Conservation (phyloP, 2,329 filamentous ascomycete genomes). For the Coleophoma eucalyptorum region DNA sequence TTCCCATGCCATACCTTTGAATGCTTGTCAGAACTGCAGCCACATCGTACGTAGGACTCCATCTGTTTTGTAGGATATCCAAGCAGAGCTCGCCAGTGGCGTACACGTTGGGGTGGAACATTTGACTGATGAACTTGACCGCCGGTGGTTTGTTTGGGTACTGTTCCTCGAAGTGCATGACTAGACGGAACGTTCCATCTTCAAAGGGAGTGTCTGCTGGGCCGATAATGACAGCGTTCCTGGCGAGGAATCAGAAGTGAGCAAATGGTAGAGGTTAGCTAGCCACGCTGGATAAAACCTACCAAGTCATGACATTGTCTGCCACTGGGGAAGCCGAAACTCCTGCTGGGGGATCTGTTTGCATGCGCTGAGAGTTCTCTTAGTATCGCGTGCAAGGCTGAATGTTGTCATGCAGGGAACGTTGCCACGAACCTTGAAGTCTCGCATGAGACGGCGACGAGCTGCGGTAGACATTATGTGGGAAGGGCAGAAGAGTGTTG, state of each 20-base stretch:
- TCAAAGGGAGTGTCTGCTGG: slow-evolving; percentile 97
- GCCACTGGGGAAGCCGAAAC: slow-evolving; percentile 95
- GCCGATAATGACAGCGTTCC: slow-evolving; percentile 98
- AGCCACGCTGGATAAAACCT: slow-evolving; percentile 18
- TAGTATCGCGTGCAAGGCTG: slow-evolving; percentile 14
- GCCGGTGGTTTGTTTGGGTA: slow-evolving; percentile 98
- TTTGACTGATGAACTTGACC: slow-evolving; percentile 97
- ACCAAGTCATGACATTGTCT: slow-evolving; percentile 98
- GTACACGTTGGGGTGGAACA: slow-evolving; percentile 99
- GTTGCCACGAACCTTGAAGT: slow-evolving; percentile 79
- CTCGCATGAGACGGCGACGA: slow-evolving; percentile 93
- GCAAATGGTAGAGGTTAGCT: neutral
- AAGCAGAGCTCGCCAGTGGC: slow-evolving; percentile 93
- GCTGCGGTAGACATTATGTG: slow-evolving; percentile 81
- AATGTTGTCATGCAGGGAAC: slow-evolving; percentile 5
- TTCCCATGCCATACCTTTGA: slow-evolving; percentile 66
- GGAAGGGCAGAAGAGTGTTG: neutral
- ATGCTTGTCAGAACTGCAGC: slow-evolving; percentile 96
- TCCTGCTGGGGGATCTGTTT: slow-evolving; percentile 94
- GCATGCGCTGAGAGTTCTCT: slow-evolving; percentile 72
- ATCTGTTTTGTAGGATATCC: slow-evolving; percentile 95
- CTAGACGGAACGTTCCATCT: slow-evolving; percentile 93
- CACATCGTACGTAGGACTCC: slow-evolving; percentile 98
- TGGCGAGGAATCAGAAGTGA: slow-evolving; percentile 32
- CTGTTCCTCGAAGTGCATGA: slow-evolving; percentile 99